Conservation (phyloP, 1,284 basidiomycete species). For the Sparassis latifolia region DNA sequence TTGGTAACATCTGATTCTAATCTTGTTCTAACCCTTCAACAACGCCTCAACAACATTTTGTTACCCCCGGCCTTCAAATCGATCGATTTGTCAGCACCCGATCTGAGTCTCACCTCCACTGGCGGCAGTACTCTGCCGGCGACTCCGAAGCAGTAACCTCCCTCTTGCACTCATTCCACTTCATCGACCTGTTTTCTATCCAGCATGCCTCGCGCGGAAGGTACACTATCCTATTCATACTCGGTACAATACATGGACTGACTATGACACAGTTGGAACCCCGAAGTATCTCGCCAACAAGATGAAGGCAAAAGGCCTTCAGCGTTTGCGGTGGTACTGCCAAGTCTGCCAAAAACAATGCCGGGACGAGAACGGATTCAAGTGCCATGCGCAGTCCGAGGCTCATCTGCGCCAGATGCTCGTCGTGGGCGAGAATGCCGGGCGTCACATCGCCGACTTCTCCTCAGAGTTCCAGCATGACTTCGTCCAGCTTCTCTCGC, state of each 20-base stretch:
- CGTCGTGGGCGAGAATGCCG: constrained; percentile 89
- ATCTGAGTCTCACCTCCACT: too few relatives aligned
- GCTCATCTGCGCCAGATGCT: constrained; percentile 94
- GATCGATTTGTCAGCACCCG: too few relatives aligned
- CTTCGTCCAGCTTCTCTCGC: constrained; percentile 83
- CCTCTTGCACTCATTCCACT: neutral
- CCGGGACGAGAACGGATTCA: constrained; percentile 96
- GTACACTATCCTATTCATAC: constrained; percentile 26
- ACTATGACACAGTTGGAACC: constrained; percentile 57
- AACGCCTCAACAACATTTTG: too few relatives aligned
- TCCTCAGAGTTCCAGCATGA: constrained; percentile 87
- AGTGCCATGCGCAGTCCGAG: constrained; percentile 83
- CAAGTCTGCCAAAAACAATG: constrained; percentile 97
- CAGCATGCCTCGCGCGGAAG: constrained; percentile 76
- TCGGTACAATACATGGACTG: constrained; percentile 1
- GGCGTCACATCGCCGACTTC: constrained; percentile 87
- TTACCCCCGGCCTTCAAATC: too few relatives aligned
- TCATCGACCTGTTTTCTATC: constrained; percentile 4
- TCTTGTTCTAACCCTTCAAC: too few relatives aligned
- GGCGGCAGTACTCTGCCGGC: neutral
- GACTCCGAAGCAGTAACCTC: neutral
- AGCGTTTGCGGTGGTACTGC: constrained; percentile 92
- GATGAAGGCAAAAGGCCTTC: constrained; percentile 94
- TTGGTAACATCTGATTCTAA: too few relatives aligned
- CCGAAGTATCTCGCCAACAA: constrained; percentile 91